Evolutionary conservation across 108 stramenopile genomes (phyloP).

Genomic region (Nitzschia sp.): DNA sequence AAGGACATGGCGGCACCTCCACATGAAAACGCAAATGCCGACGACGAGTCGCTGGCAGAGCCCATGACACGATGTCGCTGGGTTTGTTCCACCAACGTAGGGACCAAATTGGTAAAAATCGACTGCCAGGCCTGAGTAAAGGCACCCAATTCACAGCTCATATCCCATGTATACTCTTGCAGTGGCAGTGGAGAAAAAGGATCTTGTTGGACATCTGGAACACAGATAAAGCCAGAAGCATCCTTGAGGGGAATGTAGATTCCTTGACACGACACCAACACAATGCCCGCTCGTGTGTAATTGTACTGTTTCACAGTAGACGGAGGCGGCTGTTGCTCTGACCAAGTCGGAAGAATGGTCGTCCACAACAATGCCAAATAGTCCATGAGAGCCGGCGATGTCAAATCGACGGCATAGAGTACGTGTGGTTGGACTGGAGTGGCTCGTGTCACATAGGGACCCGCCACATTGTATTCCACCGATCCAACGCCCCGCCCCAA

Average conservation of each 20-base stretch:
- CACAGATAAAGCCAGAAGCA: slow-evolving; percentile 48
- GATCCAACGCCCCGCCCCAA: slow-evolving; percentile 42
- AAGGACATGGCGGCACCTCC: slow-evolving; percentile 81
- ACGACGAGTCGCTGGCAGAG: not conserved
- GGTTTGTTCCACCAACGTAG: slow-evolving; percentile 13
- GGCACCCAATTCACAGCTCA: slow-evolving; percentile 21
- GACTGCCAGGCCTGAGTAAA: slow-evolving; percentile 26
- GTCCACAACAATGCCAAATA: slow-evolving; percentile 38
- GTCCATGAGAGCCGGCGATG: slow-evolving; percentile 24
- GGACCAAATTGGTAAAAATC: slow-evolving; percentile 27
- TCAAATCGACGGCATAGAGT: slow-evolving; percentile 71
- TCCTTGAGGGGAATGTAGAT: slow-evolving; percentile 38
- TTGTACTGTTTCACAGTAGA: slow-evolving; percentile 21
- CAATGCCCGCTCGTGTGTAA: slow-evolving; percentile 26
- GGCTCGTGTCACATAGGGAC: slow-evolving; percentile 57
- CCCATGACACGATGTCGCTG: slow-evolving; percentile 9
- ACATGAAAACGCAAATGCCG: slow-evolving; percentile 36
- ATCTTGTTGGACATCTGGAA: slow-evolving; percentile 73
- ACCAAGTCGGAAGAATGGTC: slow-evolving; percentile 23
- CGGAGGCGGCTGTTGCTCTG: slow-evolving; percentile 35
- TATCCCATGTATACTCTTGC: slow-evolving; percentile 52
- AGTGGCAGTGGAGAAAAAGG: slow-evolving; percentile 74
- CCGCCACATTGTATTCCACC: slow-evolving; percentile 72
- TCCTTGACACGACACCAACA: slow-evolving; percentile 49
- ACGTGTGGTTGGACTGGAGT: slow-evolving; percentile 44